Evolutionary conservation across 345 rosid species (phyloP).

Genomic region (Physaria fendleri): DNA sequence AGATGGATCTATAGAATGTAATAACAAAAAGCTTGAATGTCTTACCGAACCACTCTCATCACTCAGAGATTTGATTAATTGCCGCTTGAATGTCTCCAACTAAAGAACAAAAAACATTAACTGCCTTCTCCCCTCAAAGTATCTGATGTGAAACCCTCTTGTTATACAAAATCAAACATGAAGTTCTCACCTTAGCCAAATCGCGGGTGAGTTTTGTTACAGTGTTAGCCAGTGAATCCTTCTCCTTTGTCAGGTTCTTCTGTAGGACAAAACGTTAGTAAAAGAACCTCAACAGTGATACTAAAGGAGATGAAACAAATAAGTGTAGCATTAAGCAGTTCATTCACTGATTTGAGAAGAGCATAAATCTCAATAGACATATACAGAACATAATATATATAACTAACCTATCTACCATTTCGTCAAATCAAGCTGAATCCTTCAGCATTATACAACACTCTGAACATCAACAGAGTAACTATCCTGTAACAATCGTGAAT

Average conservation of each 20-base stretch:
- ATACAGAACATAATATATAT: too few relatives aligned
- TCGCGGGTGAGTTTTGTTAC: constrained; percentile 76
- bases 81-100: constrained; percentile 94
- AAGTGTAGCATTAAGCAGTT: too few relatives aligned
- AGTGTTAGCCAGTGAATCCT: constrained; percentile 62
- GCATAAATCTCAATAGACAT: background rate
- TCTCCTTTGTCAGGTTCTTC: constrained; percentile 62
- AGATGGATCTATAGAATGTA: background rate
- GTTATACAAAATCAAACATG: background rate
- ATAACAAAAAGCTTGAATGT: constrained; percentile 2
- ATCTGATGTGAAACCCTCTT: background rate
- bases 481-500: background rate
- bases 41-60: constrained; percentile 74
- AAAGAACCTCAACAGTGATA: too few relatives aligned
- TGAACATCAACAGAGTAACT: too few relatives aligned
- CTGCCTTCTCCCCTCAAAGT: background rate
- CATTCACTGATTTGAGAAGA: too few relatives aligned
- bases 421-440: background rate
- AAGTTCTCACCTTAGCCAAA: constrained; percentile 60
- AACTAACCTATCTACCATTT: background rate
- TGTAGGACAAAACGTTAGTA: constrained; percentile 16
- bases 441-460: background rate
- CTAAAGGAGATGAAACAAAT: too few relatives aligned
- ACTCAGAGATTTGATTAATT: constrained; percentile 77
- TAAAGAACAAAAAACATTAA: constrained; percentile 13